Base-by-base conservation (phyloP, 164 flowering plant genomes). In the Aristolochia contorta region DNA sequence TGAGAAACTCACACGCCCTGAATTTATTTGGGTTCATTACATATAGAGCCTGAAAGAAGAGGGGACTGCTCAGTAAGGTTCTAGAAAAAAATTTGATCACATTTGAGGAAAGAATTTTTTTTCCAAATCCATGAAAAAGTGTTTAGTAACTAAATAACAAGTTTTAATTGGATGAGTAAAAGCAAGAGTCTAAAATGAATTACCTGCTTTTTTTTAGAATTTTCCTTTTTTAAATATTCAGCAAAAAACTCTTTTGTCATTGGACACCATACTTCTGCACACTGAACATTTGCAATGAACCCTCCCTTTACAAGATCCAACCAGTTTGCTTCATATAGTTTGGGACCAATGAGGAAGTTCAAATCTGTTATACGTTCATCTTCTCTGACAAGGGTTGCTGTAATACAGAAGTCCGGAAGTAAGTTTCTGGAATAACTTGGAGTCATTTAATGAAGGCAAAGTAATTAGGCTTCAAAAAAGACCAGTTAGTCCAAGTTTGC, bases 181-280 rank as follows among this genome's bases (percentile, higher is more conserved):
- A 6, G 12, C 43, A 37, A 37, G 12, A 37, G 43, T 3, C 0
- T 37, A 37, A 7, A 37, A 2, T 37, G 12, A 37, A 37, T 37
- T 10, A 90, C 97, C 91, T 91, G 96, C 65, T 81, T 94, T 74
- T 84, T 94, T 87, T 89, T 91, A 46, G 96, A 89, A 73, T 91
- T 94, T 69, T 91, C 97, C 63, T 89, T 88, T 77, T 83, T 91
- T 77, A 94, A 65, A 75, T 91, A 94, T 70, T 91, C 96, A 37
- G 95, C 83, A 69, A 94, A 94, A 71, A 94, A 94, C 74, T 94
- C 99, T 69, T 94, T 94, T 16, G 97, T 91, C 99, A 94, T 91
- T 59, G 99, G 99, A 75, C 97, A 93, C 98, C 98, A 93, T 41
- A 93, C 97, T 79, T 93, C 98, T 61, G 98, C 98, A 76, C 98